A percentile compares a stretch with the other conserved stretches of the same genome.
phyloP scores from a whole-genome alignment of 2,329 filamentous ascomycete species.

The Aspergillus viridinutans region DNA sequence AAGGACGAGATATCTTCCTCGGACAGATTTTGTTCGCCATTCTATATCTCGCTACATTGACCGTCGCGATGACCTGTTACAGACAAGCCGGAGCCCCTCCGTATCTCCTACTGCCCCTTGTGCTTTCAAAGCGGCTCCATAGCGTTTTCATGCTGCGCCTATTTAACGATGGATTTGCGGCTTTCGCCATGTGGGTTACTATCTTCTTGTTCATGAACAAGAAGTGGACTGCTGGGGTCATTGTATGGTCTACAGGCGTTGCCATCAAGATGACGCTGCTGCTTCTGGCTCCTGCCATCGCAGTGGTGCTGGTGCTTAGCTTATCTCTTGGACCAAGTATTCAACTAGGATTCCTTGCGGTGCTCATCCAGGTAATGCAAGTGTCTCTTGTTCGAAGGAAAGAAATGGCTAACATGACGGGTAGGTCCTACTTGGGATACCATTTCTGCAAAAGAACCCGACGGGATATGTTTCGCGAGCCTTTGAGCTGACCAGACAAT shows the following conservation, averaged over 20 bases:
- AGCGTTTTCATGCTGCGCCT: constrained; percentile 88
- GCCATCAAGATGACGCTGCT: constrained; percentile 95
- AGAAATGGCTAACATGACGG: background rate
- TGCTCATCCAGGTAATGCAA: constrained; percentile 65
- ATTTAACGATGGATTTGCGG: constrained; percentile 94
- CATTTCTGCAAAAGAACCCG: constrained; percentile 63
- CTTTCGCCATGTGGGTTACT: constrained; percentile 76
- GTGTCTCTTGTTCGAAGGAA: constrained; percentile 10
- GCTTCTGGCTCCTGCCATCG: constrained; percentile 76
- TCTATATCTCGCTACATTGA: constrained; percentile 72
- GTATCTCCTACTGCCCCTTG: constrained; percentile 79
- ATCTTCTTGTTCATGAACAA: constrained; percentile 72
- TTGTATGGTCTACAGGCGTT: constrained; percentile 72
- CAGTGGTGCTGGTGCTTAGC: constrained; percentile 68
- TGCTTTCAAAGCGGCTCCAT: constrained; percentile 87
- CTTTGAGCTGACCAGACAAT: constrained; percentile 86
- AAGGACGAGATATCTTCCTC: constrained; percentile 68
- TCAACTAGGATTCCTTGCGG: constrained; percentile 66
- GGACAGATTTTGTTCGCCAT: constrained; percentile 82
- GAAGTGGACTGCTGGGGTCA: constrained; percentile 67
- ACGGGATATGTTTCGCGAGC: constrained; percentile 72
- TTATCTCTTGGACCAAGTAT: constrained; percentile 64
- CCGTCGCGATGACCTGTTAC: constrained; percentile 78
- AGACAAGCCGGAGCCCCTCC: constrained; percentile 55
- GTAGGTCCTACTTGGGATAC: constrained; percentile 54